These are phyloP conservation scores for Coccinonectria pachysandricola DNA, from an alignment of 2,329 filamentous ascomycete genomes.

Conservation along the genomic window DNA sequence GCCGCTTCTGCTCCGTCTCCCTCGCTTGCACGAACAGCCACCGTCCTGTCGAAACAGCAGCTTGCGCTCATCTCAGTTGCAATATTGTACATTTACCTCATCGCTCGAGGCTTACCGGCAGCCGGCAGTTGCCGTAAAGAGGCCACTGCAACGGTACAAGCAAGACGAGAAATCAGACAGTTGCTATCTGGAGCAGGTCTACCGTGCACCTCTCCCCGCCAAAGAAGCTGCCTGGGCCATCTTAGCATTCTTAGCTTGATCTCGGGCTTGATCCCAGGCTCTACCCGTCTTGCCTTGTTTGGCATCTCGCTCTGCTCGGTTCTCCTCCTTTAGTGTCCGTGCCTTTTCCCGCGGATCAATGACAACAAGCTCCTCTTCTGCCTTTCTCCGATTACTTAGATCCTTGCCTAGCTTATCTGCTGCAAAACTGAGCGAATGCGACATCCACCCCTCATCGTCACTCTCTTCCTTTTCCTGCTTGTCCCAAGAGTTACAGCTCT, in stretches of 20 bases:
- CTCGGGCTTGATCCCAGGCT: constrained; percentile 41
- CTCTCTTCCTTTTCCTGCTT: constrained; percentile 48
- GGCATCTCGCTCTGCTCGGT: constrained; percentile 47
- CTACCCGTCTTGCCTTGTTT: constrained; percentile 42
- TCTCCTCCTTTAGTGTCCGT: constrained; percentile 57
- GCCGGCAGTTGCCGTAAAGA: too few species aligned
- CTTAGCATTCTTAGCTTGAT: constrained; percentile 45
- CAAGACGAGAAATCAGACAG: too few species aligned
- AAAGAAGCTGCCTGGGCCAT: constrained; percentile 42
- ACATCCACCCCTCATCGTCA: constrained; percentile 70
- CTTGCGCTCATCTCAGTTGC: too few species aligned
- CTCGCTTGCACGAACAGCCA: too few species aligned
- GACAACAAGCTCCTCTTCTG: constrained; percentile 82
- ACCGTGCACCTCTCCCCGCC: constrained; percentile 47
- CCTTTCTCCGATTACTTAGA: constrained; percentile 79
- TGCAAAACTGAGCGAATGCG: constrained; percentile 72
- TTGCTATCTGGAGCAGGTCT: too few species aligned
- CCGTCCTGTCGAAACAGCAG: too few species aligned
- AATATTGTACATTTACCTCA: too few species aligned
- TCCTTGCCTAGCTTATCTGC: constrained; percentile 90
- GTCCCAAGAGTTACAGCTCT: constrained; percentile 83
- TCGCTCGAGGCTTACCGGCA: too few species aligned
- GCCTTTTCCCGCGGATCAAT: constrained; percentile 86
- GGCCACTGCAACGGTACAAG: too few species aligned
- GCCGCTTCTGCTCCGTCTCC: too few species aligned